phyloP scores from a whole-genome alignment of 2,329 filamentous ascomycete species.

The Hawksworthiomyces lignivorus region DNA sequence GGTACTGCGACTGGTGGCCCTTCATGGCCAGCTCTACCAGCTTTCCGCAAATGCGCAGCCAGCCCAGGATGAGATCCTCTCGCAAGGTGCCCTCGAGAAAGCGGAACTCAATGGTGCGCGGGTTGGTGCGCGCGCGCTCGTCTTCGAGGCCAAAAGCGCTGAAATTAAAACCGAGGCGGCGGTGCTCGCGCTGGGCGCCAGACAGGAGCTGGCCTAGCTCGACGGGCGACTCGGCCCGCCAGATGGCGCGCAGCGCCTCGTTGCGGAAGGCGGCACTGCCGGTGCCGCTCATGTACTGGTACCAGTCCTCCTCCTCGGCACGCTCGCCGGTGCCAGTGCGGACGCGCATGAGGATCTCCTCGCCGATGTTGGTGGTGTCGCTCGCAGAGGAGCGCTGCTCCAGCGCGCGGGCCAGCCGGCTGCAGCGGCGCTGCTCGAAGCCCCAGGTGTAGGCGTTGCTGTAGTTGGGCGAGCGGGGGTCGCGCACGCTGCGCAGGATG shows the following conservation, averaged over 20 bases:
- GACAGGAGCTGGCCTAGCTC: slow-evolving; percentile 29
- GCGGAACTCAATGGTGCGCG: slow-evolving; percentile 31
- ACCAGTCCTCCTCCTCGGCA: slow-evolving; percentile 14
- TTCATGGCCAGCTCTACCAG: slow-evolving; percentile 22
- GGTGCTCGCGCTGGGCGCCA: slow-evolving; percentile 23
- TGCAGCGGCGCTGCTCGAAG: slow-evolving; percentile 23
- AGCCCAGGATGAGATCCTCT: slow-evolving; percentile 22
- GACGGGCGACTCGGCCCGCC: slow-evolving; percentile 18
- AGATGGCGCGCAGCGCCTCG: slow-evolving; percentile 24
- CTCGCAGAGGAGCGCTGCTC: background rate
- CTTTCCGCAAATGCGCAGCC: slow-evolving; percentile 26
- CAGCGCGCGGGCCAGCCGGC: slow-evolving; percentile 23
- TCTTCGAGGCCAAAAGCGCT: slow-evolving; percentile 30
- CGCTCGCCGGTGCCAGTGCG: background rate
- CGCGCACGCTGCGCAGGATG: slow-evolving; percentile 26
- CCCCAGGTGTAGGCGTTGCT: slow-evolving; percentile 31
- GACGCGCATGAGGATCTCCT: slow-evolving; percentile 6
- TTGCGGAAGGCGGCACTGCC: slow-evolving; percentile 9
- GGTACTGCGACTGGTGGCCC: slow-evolving; percentile 8
- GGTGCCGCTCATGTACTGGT: slow-evolving; percentile 12
- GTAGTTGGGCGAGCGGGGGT: slow-evolving; percentile 30
- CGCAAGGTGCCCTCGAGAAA: slow-evolving; percentile 29
- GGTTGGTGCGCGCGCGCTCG: slow-evolving; percentile 24
- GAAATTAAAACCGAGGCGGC: slow-evolving; percentile 34
- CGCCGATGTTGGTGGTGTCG: slow-evolving; percentile 4